Conservation (phyloP, 129 eudicot species). For the Tagetes patula region DNA sequence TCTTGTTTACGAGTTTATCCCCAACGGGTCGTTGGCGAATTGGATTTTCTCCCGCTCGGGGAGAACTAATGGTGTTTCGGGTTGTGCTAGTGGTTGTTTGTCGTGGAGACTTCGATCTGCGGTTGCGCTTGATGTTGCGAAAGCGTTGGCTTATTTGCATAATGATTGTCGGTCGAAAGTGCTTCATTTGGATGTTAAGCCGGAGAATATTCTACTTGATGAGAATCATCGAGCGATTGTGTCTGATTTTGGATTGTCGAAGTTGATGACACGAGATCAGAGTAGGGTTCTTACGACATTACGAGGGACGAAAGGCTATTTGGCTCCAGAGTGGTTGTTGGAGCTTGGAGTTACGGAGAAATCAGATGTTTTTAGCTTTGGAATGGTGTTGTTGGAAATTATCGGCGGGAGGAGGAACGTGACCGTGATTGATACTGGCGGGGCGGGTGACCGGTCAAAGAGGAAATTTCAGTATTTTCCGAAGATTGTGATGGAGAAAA, state of each 20-base stretch:
- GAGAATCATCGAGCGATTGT: slow-evolving; percentile 59
- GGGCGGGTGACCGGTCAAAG: slow-evolving; percentile 25
- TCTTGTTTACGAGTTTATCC: slow-evolving; percentile 62
- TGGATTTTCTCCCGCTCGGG: slow-evolving; percentile 61
- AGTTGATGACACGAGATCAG: slow-evolving; percentile 63
- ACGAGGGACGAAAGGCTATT: slow-evolving; percentile 81
- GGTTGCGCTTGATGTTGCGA: slow-evolving; percentile 79
- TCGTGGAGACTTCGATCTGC: slow-evolving; percentile 58
- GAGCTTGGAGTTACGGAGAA: slow-evolving; percentile 75
- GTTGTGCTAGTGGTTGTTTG: slow-evolving; percentile 45
- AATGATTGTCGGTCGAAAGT: slow-evolving; percentile 77
- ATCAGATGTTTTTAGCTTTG: slow-evolving; percentile 76
- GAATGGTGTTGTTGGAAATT: slow-evolving; percentile 83
- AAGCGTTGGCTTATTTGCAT: slow-evolving; percentile 74
- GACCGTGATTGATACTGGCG: slow-evolving; percentile 39
- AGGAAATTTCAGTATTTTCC: slow-evolving; percentile 66
- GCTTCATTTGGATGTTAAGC: slow-evolving; percentile 82
- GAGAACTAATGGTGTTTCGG: background rate
- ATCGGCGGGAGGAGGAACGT: slow-evolving; percentile 77
- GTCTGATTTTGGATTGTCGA: slow-evolving; percentile 80
- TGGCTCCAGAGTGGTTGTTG: slow-evolving; percentile 93
- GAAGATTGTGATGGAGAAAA: slow-evolving; percentile 58
- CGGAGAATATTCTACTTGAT: slow-evolving; percentile 80
- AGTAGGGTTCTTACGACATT: slow-evolving; percentile 61
- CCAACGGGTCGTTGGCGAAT: slow-evolving; percentile 67